Evolutionary conservation across 2,329 filamentous ascomycete species (phyloP).

Genomic region (Talaromyces sp.): DNA sequence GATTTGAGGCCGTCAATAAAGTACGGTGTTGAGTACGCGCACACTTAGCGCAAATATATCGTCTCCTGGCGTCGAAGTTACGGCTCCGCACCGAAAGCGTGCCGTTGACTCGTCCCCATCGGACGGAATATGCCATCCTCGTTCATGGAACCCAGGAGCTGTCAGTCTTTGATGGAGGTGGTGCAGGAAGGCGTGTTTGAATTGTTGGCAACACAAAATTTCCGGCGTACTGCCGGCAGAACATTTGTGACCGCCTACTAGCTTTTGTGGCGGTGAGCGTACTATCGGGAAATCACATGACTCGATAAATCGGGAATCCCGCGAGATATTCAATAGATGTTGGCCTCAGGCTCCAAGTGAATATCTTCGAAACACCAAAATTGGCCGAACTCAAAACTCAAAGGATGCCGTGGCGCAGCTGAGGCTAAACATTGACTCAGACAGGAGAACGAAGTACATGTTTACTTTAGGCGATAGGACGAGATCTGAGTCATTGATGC

Average conservation of each 20-base stretch:
- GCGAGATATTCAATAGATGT: not conserved
- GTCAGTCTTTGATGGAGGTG: not conserved
- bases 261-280: conserved; percentile 6
- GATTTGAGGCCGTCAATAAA: conserved; percentile 9
- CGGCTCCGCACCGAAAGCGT: not conserved
- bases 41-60: conserved; percentile 21
- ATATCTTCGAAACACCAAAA: not conserved
- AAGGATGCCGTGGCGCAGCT: conserved; percentile 2
- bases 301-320: not conserved
- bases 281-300: not conserved
- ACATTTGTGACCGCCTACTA: not conserved
- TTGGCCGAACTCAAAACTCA: not conserved
- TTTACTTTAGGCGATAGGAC: not conserved
- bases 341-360: not conserved
- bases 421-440: not conserved
- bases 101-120: conserved; percentile 2
- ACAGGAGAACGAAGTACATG: not conserved
- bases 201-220: conserved; percentile 12
- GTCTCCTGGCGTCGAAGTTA: conserved; percentile 10
- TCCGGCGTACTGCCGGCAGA: conserved; percentile 16
- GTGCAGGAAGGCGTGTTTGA: not conserved
- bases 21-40: conserved; percentile 20
- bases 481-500: not conserved
- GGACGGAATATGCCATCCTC: conserved; percentile 12
- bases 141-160: not conserved